phyloP scores from a whole-genome alignment of 495 filamentous ascomycete genomes.

The Sphaerosporella brunnea region DNA sequence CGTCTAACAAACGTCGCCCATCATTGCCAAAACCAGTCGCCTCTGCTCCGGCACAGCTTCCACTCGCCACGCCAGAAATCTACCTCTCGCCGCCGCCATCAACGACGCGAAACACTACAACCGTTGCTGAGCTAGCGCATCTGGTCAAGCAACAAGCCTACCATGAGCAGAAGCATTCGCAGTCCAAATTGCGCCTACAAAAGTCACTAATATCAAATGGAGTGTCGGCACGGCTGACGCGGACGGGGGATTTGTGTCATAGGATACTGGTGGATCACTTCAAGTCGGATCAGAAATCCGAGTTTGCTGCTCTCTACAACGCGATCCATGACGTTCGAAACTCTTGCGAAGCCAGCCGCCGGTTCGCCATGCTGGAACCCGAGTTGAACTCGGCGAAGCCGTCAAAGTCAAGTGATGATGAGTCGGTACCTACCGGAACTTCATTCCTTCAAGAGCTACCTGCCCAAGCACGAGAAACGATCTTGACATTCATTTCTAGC shows the following conservation, averaged over 20 bases:
- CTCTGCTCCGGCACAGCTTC: conserved; percentile 30
- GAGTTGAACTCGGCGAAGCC: conserved; percentile 37
- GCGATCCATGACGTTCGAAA: conserved; percentile 74
- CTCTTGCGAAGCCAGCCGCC: conserved; percentile 55
- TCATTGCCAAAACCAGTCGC: conserved; percentile 18
- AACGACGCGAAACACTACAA: conserved; percentile 35
- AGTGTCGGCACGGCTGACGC: conserved; percentile 59
- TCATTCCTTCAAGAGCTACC: conserved; percentile 73
- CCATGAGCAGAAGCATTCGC: conserved; percentile 52
- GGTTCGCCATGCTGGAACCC: conserved; percentile 49
- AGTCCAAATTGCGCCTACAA: conserved; percentile 48
- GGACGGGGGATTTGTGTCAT: conserved; percentile 60
- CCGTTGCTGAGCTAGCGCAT: conserved; percentile 53
- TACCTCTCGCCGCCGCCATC: conserved; percentile 28
- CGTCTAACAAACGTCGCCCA: conserved; percentile 21
- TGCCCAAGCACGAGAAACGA: conserved; percentile 48
- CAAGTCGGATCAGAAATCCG: conserved; percentile 73
- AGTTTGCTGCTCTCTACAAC: conserved; percentile 73
- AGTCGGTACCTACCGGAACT: conserved; percentile 31
- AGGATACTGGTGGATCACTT: conserved; percentile 74
- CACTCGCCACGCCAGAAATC: conserved; percentile 28
- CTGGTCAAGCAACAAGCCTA: conserved; percentile 52
- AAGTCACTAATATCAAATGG: conserved; percentile 53
- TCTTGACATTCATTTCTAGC: conserved; percentile 62
- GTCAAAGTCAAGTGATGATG: conserved; percentile 27